A percentile compares a stretch with the other conserved stretches of the same genome.
Evolutionary conservation across 495 filamentous ascomycete species (phyloP).

Genomic region (Neurospora tetrasperma): DNA sequence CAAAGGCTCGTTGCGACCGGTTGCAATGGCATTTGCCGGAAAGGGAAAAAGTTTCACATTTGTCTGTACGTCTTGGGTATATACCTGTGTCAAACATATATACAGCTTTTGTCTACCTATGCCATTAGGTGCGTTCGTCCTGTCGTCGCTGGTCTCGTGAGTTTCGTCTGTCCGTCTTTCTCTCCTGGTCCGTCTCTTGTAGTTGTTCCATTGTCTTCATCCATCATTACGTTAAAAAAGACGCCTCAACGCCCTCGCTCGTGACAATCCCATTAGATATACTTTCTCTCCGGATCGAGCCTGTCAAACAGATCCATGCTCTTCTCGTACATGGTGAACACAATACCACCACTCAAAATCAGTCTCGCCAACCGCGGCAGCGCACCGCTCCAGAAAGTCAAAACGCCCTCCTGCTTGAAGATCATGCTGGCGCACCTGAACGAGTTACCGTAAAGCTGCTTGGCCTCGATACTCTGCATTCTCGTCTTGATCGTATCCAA

Average conservation of each 20-base stretch:
- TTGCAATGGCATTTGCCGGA: not conserved
- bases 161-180: not conserved
- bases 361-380: conserved; percentile 73
- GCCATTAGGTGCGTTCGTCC: not conserved
- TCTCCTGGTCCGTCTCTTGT: not conserved
- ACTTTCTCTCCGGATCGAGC: conserved; percentile 74
- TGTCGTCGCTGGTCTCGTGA: not conserved
- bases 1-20: not conserved
- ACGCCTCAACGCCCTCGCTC: conserved; percentile 4
- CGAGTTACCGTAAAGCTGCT: conserved; percentile 74
- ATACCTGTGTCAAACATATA: not conserved
- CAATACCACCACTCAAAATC: conserved; percentile 87
- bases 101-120: not conserved
- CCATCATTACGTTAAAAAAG: not conserved
- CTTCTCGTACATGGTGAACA: conserved; percentile 99
- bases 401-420: conserved; percentile 76
- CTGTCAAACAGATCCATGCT: conserved; percentile 78
- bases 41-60: not conserved
- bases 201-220: not conserved
- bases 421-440: conserved; percentile 76
- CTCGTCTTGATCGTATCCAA: conserved; percentile 93
- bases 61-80: not conserved
- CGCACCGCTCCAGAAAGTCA: conserved; percentile 92
- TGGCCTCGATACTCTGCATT: conserved; percentile 95
- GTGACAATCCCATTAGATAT: conserved; percentile 46